Base-by-base conservation (phyloP, 1,284 basidiomycete genomes). In the Trichosporon sp. region DNA sequence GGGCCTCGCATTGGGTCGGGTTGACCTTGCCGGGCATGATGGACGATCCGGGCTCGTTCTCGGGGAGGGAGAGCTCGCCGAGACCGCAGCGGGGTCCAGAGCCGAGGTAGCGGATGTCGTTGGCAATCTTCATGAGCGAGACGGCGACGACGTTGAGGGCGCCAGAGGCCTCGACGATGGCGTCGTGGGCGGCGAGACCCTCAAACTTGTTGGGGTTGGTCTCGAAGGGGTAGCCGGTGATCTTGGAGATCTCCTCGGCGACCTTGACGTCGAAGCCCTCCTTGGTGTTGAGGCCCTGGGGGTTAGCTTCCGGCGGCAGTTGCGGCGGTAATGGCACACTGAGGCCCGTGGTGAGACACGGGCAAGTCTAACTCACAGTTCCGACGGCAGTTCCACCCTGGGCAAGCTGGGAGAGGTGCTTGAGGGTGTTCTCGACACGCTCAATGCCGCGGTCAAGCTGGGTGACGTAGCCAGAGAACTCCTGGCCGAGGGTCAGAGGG, bases 21-120 rank as follows among this genome's bases (percentile, higher is more conserved):
- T 99, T 99, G 65, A 99, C 96, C 77, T 99, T 99, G 69, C 96
- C 96, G 21, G 96, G 96, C 96, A 99, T 99, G 83, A 99, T 99
- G 67, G 93, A 96, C 76, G 92, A 96, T 65, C 96, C 96, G 52
- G 96, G 96, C 82, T 99, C 96, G 81, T 99, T 99, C 83, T 99
- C 96, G 21, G 96, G 96, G 65, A 99, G 83, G 73, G 86, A 87
- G 59, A 99, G 84, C 82, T 99, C 96, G 34, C 96, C 96, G 56
- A 99, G 85, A 67, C 96, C 96, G 76, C 96, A 99, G 60, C 96
- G 90, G 68, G 96, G 96, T 63, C 96, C 96, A 60, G 95, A 98
- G 33, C 89, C 96, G 70, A 99, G 89, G 85, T 91, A 99, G 57
- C 96, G 89, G 76, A 99, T 96, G 78, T 99, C 96, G 80, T 99